These are phyloP conservation scores for Amanita inopinata DNA, from an alignment of 768 basidiomycete genomes.

Conservation along the genomic window DNA sequence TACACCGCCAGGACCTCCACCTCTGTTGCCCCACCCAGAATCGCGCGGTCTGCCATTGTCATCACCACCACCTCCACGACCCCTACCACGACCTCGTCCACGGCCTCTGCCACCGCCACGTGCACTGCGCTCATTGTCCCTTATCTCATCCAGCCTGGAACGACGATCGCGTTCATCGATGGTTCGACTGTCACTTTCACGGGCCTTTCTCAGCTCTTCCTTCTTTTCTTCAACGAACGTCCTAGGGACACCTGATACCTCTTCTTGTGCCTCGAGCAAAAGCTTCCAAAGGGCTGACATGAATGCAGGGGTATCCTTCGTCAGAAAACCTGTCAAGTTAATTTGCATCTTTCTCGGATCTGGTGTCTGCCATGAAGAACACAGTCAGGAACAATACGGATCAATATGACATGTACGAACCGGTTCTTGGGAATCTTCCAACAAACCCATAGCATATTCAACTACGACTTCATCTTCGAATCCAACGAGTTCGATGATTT, in stretches of 20 bases:
- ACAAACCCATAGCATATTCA: constrained; percentile 90
- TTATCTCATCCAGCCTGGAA: constrained; percentile 56
- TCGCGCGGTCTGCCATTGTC: constrained; percentile 36
- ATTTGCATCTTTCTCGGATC: constrained; percentile 97
- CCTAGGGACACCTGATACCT: constrained; percentile 81
- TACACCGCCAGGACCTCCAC: constrained; percentile 30
- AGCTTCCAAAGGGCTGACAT: constrained; percentile 87
- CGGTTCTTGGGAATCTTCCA: constrained; percentile 81
- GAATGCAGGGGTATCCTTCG: constrained; percentile 75
- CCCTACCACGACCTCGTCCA: constrained; percentile 43
- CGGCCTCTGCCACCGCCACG: constrained; percentile 50
- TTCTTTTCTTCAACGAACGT: constrained; percentile 91
- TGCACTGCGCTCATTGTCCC: constrained; percentile 47
- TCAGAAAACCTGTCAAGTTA: constrained; percentile 86
- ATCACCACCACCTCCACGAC: constrained; percentile 36
- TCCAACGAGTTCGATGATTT: constrained; percentile 81
- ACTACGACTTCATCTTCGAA: constrained; percentile 97
- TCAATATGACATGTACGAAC: constrained; percentile 32
- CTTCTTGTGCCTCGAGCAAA: constrained; percentile 86
- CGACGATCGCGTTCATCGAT: constrained; percentile 67
- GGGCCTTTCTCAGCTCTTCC: constrained; percentile 71
- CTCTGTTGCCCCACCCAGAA: constrained; percentile 60
- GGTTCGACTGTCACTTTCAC: constrained; percentile 51
- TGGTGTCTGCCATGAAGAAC: constrained; percentile 44
- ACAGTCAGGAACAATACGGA: neutral